Evolutionary conservation across 164 flowering plant genomes (phyloP).

Genomic region (Saururus chinensis): DNA sequence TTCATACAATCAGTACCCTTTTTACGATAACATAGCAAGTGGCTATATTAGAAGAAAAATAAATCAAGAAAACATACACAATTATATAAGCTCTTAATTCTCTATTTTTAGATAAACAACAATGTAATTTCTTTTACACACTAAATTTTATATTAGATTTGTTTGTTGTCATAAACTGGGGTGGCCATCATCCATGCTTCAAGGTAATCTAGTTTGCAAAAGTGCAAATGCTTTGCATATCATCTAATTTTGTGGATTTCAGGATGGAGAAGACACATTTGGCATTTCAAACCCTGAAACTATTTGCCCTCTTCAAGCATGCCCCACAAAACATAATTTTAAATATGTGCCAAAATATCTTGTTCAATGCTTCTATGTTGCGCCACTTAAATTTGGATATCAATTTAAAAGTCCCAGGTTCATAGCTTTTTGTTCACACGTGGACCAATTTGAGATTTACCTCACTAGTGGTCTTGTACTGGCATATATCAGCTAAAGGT

Average conservation of each 20-base stretch:
- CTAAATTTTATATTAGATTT: too few species aligned
- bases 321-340: conserved; percentile 33
- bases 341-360: conserved; percentile 44
- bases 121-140: too few species aligned
- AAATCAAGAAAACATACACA: too few species aligned
- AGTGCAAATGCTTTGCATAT: conserved; percentile 29
- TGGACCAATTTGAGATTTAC: conserved; percentile 28
- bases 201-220: conserved; percentile 62
- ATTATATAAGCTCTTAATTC: not conserved
- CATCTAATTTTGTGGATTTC: conserved; percentile 32
- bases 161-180: not conserved
- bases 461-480: conserved; percentile 43
- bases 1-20: too few species aligned
- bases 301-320: conserved; percentile 26
- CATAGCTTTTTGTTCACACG: conserved; percentile 43
- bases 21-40: too few species aligned
- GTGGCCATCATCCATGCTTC: conserved; percentile 39
- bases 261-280: conserved; percentile 7
- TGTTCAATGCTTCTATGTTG: conserved; percentile 53
- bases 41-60: too few species aligned
- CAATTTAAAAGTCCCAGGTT: conserved; percentile 90
- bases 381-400: conserved; percentile 66
- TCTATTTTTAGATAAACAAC: not conserved
- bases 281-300: conserved; percentile 6
- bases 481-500: conserved; percentile 43